A percentile compares a stretch with the other conserved stretches of the same genome.
phyloP scores from a whole-genome alignment of 768 basidiomycete genomes.

The Solioccasus polychromus region DNA sequence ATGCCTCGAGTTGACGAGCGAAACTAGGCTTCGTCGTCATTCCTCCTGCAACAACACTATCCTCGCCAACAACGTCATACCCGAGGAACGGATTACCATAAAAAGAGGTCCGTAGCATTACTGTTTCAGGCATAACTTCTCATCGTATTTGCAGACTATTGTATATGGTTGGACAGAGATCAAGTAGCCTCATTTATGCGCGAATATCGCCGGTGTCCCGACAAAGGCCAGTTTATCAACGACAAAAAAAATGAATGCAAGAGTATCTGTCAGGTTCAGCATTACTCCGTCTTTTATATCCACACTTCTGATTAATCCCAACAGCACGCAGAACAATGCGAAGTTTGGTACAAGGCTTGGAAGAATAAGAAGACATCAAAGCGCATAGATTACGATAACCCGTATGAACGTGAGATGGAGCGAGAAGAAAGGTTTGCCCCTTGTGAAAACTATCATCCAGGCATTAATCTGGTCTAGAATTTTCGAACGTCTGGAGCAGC shows the following conservation, averaged over 20 bases:
- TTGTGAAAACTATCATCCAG: not conserved
- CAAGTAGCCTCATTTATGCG: conserved; percentile 7
- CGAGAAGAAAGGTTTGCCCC: not conserved
- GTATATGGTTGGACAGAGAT: conserved; percentile 2
- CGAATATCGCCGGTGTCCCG: conserved; percentile 1
- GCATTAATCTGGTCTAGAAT: conserved; percentile 4
- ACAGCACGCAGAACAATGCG: conserved; percentile 8
- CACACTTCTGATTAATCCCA: not conserved
- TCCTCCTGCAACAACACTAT: not conserved
- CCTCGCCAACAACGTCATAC: not conserved
- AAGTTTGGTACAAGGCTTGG: conserved; percentile 7
- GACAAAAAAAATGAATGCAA: not conserved
- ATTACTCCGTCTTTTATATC: not conserved
- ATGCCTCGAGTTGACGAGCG: not conserved
- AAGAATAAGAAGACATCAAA: not conserved
- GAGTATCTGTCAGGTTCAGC: not conserved
- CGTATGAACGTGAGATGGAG: not conserved
- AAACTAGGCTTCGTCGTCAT: not conserved
- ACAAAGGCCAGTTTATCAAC: conserved; percentile 2
- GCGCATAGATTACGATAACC: not conserved
- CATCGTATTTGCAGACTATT: not conserved
- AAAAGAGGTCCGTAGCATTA: not conserved
- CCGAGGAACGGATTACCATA: not conserved
- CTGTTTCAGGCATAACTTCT: not conserved
- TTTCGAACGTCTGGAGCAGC: conserved; percentile 3